Conservation (phyloP, 116 monocot species). For the Papilionanthe hybrid region DNA sequence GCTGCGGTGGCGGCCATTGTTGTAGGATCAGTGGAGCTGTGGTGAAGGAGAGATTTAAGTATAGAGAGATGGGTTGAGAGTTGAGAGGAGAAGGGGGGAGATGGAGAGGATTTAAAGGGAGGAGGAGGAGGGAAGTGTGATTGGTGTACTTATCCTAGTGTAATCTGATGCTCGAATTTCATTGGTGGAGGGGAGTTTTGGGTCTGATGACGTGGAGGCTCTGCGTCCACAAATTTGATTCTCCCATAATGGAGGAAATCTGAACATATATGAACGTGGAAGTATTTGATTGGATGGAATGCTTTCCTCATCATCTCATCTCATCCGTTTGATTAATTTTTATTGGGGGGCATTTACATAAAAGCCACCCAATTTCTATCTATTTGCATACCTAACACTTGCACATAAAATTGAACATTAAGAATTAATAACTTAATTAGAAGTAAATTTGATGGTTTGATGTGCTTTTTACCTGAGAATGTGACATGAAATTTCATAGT, state of each 20-base stretch:
- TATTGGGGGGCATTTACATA: too few species aligned
- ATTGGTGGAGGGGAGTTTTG: constrained; percentile 7
- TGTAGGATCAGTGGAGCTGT: background rate
- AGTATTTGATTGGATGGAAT: background rate
- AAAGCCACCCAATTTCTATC: too few species aligned
- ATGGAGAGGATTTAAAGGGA: background rate
- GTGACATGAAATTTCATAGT: too few species aligned
- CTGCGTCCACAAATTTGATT: background rate
- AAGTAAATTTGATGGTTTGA: too few species aligned
- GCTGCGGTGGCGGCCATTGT: constrained; percentile 7
- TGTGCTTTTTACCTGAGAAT: too few species aligned
- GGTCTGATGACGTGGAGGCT: background rate
- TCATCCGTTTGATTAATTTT: too few species aligned
- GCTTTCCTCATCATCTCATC: background rate
- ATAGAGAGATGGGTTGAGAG: background rate
- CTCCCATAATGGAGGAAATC: too few species aligned
- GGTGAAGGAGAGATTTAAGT: background rate
- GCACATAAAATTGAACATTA: too few species aligned
- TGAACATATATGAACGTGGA: too few species aligned
- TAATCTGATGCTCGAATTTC: constrained; percentile 1
- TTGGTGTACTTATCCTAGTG: background rate
- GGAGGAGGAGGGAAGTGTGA: background rate
- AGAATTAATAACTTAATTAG: too few species aligned
- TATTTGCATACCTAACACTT: too few species aligned
- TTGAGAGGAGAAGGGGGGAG: background rate